Percentiles rank a stretch among this genome's conserved stretches.
Conservation (phyloP, 2,329 filamentous ascomycete genomes). For the Colletotrichum sp. region DNA sequence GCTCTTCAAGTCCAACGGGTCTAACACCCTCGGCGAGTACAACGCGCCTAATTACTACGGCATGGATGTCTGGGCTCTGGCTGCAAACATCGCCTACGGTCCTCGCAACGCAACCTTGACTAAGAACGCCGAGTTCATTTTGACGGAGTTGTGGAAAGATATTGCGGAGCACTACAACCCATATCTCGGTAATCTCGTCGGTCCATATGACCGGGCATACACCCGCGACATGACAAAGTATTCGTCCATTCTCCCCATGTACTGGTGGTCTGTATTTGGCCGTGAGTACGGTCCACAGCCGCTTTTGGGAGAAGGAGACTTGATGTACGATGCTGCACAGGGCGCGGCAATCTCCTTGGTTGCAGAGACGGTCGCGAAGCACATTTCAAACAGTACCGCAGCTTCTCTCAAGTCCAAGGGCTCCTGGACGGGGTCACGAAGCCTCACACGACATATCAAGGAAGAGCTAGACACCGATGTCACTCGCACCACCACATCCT, state of each 20-base stretch:
- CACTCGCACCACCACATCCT: conserved; percentile 39
- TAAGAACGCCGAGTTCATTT: conserved; percentile 30
- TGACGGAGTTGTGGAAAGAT: conserved; percentile 37
- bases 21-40: conserved; percentile 40
- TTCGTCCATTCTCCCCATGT: conserved; percentile 43
- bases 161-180: conserved; percentile 40
- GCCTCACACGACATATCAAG: conserved; percentile 38
- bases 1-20: conserved; percentile 35
- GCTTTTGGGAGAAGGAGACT: conserved; percentile 40
- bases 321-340: conserved; percentile 46
- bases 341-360: conserved; percentile 44
- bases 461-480: conserved; percentile 36
- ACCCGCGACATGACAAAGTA: conserved; percentile 43
- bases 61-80: conserved; percentile 44
- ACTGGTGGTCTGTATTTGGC: conserved; percentile 48
- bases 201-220: conserved; percentile 42
- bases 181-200: conserved; percentile 37
- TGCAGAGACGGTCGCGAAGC: conserved; percentile 32
- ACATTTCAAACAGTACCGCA: conserved; percentile 32
- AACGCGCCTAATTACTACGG: conserved; percentile 47
- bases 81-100: conserved; percentile 41
- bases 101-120: conserved; percentile 33
- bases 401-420: conserved; percentile 34
- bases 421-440: conserved; percentile 36
- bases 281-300: conserved; percentile 41